Percentiles rank a stretch among this genome's conserved stretches.
Conservation (phyloP, 805 yeast species). For the Yarrowia bubula region DNA sequence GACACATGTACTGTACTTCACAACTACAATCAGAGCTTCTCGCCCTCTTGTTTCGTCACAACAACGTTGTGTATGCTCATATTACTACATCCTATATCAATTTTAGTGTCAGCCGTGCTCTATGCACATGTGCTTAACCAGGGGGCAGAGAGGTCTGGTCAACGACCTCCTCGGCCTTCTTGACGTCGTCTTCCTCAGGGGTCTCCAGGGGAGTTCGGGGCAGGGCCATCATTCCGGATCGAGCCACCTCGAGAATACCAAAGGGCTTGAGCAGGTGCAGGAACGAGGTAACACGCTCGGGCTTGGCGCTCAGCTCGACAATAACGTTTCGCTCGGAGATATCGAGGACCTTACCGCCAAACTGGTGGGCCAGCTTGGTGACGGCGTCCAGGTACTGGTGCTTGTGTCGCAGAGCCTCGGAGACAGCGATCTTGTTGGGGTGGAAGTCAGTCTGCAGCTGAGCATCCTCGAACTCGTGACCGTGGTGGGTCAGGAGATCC, state of each 20-base stretch:
- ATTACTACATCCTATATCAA: not conserved
- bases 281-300: slow-evolving; percentile 81
- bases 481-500: slow-evolving; percentile 85
- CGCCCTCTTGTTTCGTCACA: too few relatives aligned
- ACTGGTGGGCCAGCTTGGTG: slow-evolving; percentile 73
- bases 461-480: slow-evolving; percentile 42
- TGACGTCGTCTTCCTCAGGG: slow-evolving; percentile 45
- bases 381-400: slow-evolving; percentile 85
- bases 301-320: slow-evolving; percentile 92
- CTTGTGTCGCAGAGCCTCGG: slow-evolving; percentile 92
- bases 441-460: slow-evolving; percentile 54
- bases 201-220: slow-evolving; percentile 88
- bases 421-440: slow-evolving; percentile 84
- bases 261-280: slow-evolving; percentile 89
- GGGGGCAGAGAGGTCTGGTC: slow-evolving; percentile 93
- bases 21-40: too few relatives aligned
- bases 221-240: slow-evolving; percentile 98
- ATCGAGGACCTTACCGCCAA: slow-evolving; percentile 91
- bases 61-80: not conserved
- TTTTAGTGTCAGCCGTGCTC: not conserved
- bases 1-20: too few relatives aligned
- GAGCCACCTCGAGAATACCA: slow-evolving; percentile 92
- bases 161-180: slow-evolving; percentile 61
- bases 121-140: slow-evolving; percentile 53
- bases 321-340: slow-evolving; percentile 90